Conservation (phyloP, 176 grass and related monocot species). For the Musa itinerans region DNA sequence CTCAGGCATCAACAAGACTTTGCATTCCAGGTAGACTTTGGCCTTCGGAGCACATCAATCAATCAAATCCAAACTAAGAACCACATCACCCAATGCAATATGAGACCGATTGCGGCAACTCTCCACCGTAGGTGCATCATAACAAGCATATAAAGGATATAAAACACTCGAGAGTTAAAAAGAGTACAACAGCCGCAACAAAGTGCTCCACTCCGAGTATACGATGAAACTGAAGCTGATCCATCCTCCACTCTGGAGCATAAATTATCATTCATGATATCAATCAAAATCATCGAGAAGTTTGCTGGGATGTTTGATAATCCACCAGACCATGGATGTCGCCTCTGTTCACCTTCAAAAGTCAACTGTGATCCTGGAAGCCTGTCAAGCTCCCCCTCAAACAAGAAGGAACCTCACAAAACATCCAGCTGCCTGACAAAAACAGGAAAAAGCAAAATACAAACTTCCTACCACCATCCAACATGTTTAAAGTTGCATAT, state of each 20-base stretch:
- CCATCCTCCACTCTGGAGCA: background rate
- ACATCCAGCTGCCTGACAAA: background rate
- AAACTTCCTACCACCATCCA: conserved; percentile 4
- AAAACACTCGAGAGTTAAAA: background rate
- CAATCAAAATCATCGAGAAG: background rate
- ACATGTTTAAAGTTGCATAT: conserved; percentile 6
- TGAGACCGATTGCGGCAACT: too few relatives aligned
- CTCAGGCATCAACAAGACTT: too few relatives aligned
- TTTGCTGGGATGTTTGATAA: background rate
- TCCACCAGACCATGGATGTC: background rate
- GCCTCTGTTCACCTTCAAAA: background rate
- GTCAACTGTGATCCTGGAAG: background rate
- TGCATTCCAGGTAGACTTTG: background rate
- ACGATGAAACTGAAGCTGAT: background rate
- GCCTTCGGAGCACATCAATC: background rate
- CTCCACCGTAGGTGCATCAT: too few relatives aligned
- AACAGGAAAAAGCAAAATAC: background rate
- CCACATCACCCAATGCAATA: too few relatives aligned
- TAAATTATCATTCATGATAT: background rate
- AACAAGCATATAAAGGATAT: background rate
- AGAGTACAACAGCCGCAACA: background rate
- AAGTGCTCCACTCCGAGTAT: background rate
- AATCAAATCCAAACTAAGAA: too few relatives aligned
- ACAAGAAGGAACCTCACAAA: background rate
- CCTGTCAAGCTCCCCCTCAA: background rate